Base-by-base conservation (phyloP, 2,329 filamentous ascomycete species). In the Leptographium flavum region DNA sequence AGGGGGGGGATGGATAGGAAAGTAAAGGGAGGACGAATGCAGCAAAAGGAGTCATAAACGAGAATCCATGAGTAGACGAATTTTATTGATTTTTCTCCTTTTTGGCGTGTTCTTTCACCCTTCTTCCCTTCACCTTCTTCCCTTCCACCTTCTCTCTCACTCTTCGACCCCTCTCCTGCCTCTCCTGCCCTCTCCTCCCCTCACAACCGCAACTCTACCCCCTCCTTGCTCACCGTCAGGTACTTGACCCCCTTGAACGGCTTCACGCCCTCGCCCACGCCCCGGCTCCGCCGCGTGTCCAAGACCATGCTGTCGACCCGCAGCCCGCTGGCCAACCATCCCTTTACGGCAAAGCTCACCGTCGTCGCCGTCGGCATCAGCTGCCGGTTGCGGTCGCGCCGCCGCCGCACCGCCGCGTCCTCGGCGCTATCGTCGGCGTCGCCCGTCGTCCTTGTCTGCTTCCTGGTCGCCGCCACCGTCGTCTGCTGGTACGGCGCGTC, bases 171-270 rank as follows among this genome's bases (percentile, higher is more conserved):
- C n/a, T n/a, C n/a, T n/a, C n/a, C n/a, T n/a, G n/a, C n/a, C n/a
- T n/a, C n/a, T n/a, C n/a, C n/a, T n/a, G n/a, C n/a, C n/a, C n/a
- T n/a, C n/a, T n/a, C n/a, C 5, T 3, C 19, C 22, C 28, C 19
- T 56, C 49, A 78, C 57, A 77, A 81, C 54, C 78, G 66, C 53
- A 79, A 70, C 60, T 82, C 78, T 36, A 81, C 67, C 21, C 77
- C 78, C 14, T 73, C 71, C 50, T 76, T 76, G 56, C 77, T 81
- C 41, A 81, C 68, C 15, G 88, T 95, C 55, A 98, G 61, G 63
- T 98, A 98, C 65, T 98, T 98, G 53, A 98, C 92, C 1, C 92
- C 92, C 65, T 96, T 98, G 64, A 94, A 96, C 22, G 92, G 92
- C 64, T 87, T 93, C 33, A 96, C 79, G 3, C 83, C 79, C 53